A percentile compares a stretch with the other conserved stretches of the same genome.
Conservation (phyloP, 306 rosid species). For the Ammopiptanthus mongolicus region DNA sequence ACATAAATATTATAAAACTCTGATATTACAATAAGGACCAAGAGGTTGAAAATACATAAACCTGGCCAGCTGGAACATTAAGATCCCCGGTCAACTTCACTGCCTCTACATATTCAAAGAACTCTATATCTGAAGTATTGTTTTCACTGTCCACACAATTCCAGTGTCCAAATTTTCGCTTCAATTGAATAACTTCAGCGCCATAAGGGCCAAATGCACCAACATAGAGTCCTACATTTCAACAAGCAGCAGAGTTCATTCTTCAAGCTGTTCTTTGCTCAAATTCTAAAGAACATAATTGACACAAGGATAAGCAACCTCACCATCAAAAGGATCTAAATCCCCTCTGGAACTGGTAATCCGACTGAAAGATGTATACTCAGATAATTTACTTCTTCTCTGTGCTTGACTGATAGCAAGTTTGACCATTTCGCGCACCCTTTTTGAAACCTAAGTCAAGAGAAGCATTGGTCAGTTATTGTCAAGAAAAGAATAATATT, state of each 20-base stretch:
- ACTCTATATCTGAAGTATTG: conserved; percentile 61
- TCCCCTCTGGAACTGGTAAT: conserved; percentile 50
- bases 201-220: conserved; percentile 80
- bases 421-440: conserved; percentile 66
- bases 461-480: neutral
- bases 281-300: neutral
- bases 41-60: conserved; percentile 23
- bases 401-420: conserved; percentile 72
- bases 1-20: conserved; percentile 2
- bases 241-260: conserved; percentile 12
- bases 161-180: conserved; percentile 93
- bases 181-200: conserved; percentile 79
- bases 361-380: conserved; percentile 56
- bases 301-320: neutral
- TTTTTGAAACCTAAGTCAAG: conserved; percentile 54
- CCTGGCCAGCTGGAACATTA: conserved; percentile 85
- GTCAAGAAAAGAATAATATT: neutral
- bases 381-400: conserved; percentile 53
- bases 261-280: neutral
- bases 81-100: conserved; percentile 92
- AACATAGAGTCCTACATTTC: conserved; percentile 58
- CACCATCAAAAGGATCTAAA: conserved; percentile 72
- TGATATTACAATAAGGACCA: conserved; percentile 6
- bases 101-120: conserved; percentile 97
- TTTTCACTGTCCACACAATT: conserved; percentile 45